Evolutionary conservation across 768 basidiomycete genomes (phyloP).

Genomic region (Pleurotus djamor): DNA sequence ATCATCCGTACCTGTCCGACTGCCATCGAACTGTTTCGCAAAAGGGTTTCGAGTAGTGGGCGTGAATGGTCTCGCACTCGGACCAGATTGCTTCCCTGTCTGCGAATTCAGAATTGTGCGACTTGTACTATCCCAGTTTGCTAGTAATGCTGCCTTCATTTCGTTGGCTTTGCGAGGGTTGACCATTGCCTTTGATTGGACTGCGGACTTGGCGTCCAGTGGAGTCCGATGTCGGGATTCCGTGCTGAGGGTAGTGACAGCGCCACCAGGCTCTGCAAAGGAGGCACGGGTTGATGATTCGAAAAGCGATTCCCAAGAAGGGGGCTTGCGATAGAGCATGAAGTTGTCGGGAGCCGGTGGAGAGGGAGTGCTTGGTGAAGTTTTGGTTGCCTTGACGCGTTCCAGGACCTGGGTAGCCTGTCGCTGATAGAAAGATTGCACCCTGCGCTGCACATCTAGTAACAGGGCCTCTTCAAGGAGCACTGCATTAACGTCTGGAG

Average conservation of each 20-base stretch:
- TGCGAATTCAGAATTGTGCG: not conserved
- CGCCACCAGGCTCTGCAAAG: not conserved
- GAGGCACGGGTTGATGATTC: constrained; percentile 4
- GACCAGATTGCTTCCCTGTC: not conserved
- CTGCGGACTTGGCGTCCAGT: not conserved
- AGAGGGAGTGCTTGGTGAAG: not conserved
- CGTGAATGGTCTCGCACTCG: not conserved
- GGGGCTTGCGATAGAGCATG: constrained; percentile 35
- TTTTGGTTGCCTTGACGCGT: not conserved
- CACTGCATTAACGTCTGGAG: constrained; percentile 2
- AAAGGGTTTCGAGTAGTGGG: not conserved
- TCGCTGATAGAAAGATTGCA: constrained; percentile 10
- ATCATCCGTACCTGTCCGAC: not conserved
- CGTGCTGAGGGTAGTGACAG: not conserved
- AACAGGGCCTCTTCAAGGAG: constrained; percentile 10
- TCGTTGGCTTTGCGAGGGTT: constrained; percentile 10
- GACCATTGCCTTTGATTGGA: not conserved
- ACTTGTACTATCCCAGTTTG: not conserved
- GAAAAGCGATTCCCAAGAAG: constrained; percentile 29
- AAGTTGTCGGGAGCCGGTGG: constrained; percentile 16
- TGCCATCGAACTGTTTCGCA: not conserved
- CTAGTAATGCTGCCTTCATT: constrained; percentile 5
- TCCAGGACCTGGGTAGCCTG: constrained; percentile 6
- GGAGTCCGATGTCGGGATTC: not conserved
- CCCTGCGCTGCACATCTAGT: constrained; percentile 8